These are phyloP conservation scores for Rhododendron ovatum DNA, from an alignment of 148 eudicot genomes.

Conservation along the genomic window DNA sequence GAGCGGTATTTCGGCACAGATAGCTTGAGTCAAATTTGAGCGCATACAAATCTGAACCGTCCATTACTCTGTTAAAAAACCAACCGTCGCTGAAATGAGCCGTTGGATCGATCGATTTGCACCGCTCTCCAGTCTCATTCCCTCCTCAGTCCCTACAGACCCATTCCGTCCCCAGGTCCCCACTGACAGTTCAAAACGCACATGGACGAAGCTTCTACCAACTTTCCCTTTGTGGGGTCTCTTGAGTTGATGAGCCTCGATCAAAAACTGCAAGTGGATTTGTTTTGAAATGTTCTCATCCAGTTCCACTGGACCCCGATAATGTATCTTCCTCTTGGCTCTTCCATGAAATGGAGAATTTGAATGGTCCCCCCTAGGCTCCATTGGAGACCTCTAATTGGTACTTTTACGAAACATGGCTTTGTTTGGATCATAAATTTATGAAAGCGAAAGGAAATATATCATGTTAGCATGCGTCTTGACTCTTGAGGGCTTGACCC, in stretches of 20 bases:
- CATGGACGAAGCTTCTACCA: neutral
- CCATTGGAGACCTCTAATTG: neutral
- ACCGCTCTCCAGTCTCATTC: too few relatives aligned
- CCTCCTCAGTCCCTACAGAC: too few relatives aligned
- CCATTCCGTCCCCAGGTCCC: too few relatives aligned
- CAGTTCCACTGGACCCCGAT: neutral
- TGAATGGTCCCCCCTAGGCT: too few relatives aligned
- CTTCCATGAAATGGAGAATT: too few relatives aligned
- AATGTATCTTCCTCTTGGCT: neutral
- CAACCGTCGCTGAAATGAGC: too few relatives aligned
- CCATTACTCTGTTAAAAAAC: too few relatives aligned
- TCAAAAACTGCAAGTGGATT: neutral
- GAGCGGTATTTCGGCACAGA: too few relatives aligned
- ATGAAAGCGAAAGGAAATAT: too few relatives aligned
- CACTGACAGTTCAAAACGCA: neutral
- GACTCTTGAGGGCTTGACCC: neutral
- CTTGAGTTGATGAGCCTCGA: neutral
- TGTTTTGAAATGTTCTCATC: neutral
- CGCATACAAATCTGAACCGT: too few relatives aligned
- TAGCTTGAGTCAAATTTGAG: too few relatives aligned
- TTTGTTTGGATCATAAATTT: neutral
- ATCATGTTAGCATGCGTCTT: neutral
- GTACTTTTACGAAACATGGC: neutral
- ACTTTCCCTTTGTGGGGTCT: neutral
- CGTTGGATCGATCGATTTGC: too few relatives aligned